A percentile compares a stretch with the other conserved stretches of the same genome.
Evolutionary conservation across 208 protist species (phyloP).

Genomic region (Acanthamoeba lenticulata): DNA sequence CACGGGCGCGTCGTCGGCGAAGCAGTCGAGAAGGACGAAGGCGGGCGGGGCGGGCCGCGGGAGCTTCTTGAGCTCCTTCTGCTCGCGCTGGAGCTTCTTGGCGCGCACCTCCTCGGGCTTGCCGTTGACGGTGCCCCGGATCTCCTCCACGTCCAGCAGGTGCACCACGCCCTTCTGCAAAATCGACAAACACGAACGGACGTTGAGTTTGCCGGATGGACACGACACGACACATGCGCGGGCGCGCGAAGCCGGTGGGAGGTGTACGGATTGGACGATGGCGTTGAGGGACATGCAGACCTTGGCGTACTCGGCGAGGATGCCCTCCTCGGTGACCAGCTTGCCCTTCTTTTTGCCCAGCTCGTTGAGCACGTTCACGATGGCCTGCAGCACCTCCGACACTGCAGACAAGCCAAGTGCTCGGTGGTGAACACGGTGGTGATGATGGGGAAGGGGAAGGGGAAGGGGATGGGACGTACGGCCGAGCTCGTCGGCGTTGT

Average conservation of each 20-base stretch:
- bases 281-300: conserved; percentile 48
- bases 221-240: background rate
- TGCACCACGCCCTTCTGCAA: background rate
- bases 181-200: background rate
- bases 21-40: conserved; percentile 19
- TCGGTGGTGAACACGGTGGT: background rate
- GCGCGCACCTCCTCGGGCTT: conserved; percentile 17
- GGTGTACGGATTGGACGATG: conserved; percentile 25
- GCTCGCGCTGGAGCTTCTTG: conserved; percentile 37
- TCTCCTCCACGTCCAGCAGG: conserved; percentile 24
- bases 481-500: conserved; percentile 31
- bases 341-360: conserved; percentile 58
- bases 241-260: background rate
- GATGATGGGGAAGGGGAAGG: background rate
- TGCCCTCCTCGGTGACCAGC: conserved; percentile 45
- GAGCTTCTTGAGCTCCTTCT: conserved; percentile 37
- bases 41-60: background rate
- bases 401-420: background rate
- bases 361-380: conserved; percentile 47
- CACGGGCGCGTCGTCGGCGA: background rate
- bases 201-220: background rate
- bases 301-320: conserved; percentile 14
- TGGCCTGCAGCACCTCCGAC: conserved; percentile 38
- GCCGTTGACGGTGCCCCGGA: background rate
- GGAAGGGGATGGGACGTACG: background rate